phyloP scores from a whole-genome alignment of 768 basidiomycete genomes.

The Daedalea quercina region DNA sequence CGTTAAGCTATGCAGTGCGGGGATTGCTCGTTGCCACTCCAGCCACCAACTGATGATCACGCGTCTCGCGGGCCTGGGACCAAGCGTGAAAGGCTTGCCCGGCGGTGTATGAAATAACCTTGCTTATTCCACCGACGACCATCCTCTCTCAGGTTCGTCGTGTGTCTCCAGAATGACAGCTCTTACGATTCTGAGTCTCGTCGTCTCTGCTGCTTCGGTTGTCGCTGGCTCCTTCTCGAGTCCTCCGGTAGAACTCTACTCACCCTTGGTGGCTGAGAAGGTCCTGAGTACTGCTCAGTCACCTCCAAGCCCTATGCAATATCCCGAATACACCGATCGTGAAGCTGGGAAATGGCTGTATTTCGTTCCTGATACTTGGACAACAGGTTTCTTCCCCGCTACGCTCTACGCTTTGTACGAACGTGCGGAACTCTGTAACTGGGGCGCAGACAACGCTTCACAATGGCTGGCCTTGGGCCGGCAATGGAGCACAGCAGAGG shows the following conservation, averaged over 20 bases:
- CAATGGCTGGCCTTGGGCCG: slow-evolving; percentile 54
- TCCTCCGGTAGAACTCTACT: slow-evolving; percentile 46
- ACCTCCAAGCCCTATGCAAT: slow-evolving; percentile 35
- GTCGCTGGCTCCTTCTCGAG: not conserved
- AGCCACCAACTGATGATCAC: too few species aligned
- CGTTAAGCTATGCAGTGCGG: too few species aligned
- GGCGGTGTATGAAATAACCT: too few species aligned
- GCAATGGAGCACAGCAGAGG: slow-evolving; percentile 41
- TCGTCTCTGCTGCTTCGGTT: too few species aligned
- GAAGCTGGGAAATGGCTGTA: slow-evolving; percentile 44
- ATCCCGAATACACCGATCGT: slow-evolving; percentile 57
- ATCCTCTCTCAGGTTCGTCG: not conserved
- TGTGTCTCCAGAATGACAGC: not conserved
- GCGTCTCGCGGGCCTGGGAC: too few species aligned
- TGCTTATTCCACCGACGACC: not conserved
- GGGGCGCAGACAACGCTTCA: slow-evolving; percentile 32
- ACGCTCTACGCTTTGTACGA: slow-evolving; percentile 54
- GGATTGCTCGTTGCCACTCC: too few species aligned
- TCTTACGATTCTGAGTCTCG: not conserved
- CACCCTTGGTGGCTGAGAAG: slow-evolving; percentile 51
- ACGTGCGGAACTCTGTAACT: slow-evolving; percentile 40
- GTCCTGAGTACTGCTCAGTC: slow-evolving; percentile 46
- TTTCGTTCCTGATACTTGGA: slow-evolving; percentile 55
- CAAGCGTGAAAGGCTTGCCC: too few species aligned
- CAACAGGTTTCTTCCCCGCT: slow-evolving; percentile 61